A percentile compares a stretch with the other conserved stretches of the same genome.
phyloP scores from a whole-genome alignment of 2,329 filamentous ascomycete genomes.

The Scedosporium boydii region DNA sequence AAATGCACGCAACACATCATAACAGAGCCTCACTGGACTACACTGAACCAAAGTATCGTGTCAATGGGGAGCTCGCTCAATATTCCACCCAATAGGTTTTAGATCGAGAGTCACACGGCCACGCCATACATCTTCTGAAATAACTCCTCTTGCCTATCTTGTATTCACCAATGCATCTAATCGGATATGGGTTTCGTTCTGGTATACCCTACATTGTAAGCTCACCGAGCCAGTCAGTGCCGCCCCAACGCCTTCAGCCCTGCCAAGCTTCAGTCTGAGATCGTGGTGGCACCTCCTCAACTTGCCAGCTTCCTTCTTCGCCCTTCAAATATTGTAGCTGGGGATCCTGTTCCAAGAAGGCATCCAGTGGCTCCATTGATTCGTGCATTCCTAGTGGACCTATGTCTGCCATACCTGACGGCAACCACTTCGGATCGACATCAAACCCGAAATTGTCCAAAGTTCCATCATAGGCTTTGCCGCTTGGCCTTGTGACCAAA shows the following conservation, averaged over 20 bases:
- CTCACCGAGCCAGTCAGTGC: no score
- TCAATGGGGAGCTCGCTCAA: no score
- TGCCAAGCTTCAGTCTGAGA: neutral
- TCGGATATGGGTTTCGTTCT: no score
- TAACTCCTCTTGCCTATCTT: no score
- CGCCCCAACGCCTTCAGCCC: neutral
- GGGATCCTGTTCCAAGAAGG: constrained; percentile 13
- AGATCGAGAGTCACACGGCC: no score
- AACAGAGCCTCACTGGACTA: no score
- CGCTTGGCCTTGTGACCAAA: constrained; percentile 5
- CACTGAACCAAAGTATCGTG: no score
- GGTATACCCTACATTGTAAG: no score
- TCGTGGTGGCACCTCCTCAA: constrained; percentile 19
- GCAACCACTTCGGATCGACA: neutral
- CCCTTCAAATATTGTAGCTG: constrained; percentile 21
- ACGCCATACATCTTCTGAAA: no score
- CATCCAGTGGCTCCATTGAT: constrained; percentile 12
- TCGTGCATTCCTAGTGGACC: constrained; percentile 5
- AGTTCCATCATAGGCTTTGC: neutral
- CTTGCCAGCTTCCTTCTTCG: constrained; percentile 23
- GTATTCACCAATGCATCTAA: no score
- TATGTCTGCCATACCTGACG: neutral
- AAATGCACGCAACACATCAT: no score
- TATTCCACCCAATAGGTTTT: no score
- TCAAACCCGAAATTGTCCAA: neutral